Base-by-base conservation (phyloP, 208 protist genomes). In the Porcisia deanei region DNA sequence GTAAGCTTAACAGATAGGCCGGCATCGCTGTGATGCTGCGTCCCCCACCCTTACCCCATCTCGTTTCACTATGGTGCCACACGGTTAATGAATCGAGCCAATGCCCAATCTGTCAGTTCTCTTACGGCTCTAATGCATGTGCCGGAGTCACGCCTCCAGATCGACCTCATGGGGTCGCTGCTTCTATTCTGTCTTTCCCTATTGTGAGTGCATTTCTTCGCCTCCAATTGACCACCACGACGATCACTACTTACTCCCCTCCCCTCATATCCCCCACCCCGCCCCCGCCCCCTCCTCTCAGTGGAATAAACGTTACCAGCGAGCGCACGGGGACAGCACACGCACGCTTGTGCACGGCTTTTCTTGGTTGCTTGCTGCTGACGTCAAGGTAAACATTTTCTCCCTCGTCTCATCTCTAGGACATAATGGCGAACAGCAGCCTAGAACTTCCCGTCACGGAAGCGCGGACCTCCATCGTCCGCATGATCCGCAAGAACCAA, bases 401-500 rank as follows among this genome's bases (percentile, higher is more conserved):
- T 65, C 61, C 34, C 1, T 45, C 16, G 7, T n/a, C 7, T 18
- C 49, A 60, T 5, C 37, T 72, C 5, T 2, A 39, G 45, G 3
- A 9, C 9, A 68, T 20, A 10, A 85, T 85, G 84, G 69, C 63
- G 52, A 54, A 55, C 53, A 63, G 49, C 34, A 78, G 70, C 18
- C 61, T 47, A 14, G 25, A 77, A 55, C 86, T 97, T 0, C 94
- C 94, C 10, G 94, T 96, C 10, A 79, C 80, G 7, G 94, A 97
- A 79, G 94, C 94, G 4, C 82, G 88, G 2, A 71, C 64, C 14
- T 86, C 89, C 47, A 95, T 97, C 82, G 85, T 97, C 49, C 85
- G 86, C 63, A 87, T 97, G 86, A 87, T 97, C 49, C 80, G 86
- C 43, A 85, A 86, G n/a, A 90, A 98, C 73, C 72, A 87, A 47